Evolutionary conservation across 257 asterid species (phyloP).

Genomic region (Rhazya stricta): DNA sequence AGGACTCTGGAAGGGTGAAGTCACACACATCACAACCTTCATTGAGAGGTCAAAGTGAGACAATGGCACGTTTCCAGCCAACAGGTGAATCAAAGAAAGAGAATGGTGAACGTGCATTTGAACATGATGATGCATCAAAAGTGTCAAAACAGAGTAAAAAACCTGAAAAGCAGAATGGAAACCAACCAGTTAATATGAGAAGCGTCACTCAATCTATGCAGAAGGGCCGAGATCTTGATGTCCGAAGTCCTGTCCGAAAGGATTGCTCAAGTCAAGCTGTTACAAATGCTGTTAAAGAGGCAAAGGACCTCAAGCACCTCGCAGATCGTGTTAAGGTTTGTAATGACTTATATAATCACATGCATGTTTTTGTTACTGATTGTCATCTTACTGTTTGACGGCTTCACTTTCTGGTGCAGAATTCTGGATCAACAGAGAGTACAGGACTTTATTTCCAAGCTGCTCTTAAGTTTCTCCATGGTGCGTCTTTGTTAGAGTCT

Average conservation of each 20-base stretch:
- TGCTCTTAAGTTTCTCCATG: slow-evolving; percentile 88
- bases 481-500: slow-evolving; percentile 85
- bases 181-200: slow-evolving; percentile 36
- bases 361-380: not conserved
- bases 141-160: slow-evolving; percentile 49
- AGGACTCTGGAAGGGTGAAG: slow-evolving; percentile 48
- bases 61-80: slow-evolving; percentile 31
- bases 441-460: slow-evolving; percentile 81
- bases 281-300: slow-evolving; percentile 83
- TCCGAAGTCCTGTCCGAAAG: slow-evolving; percentile 77
- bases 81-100: slow-evolving; percentile 60
- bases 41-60: slow-evolving; percentile 53
- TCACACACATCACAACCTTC: slow-evolving; percentile 73
- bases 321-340: slow-evolving; percentile 93
- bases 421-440: slow-evolving; percentile 76
- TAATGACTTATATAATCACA: slow-evolving; percentile 19
- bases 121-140: slow-evolving; percentile 42
- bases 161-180: slow-evolving; percentile 48
- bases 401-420: slow-evolving; percentile 42
- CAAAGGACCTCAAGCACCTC: slow-evolving; percentile 85
- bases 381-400: slow-evolving; percentile 17
- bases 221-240: slow-evolving; percentile 56
- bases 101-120: slow-evolving; percentile 39
- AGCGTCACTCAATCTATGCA: slow-evolving; percentile 57
- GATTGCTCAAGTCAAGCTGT: slow-evolving; percentile 84